A percentile compares a stretch with the other conserved stretches of the same genome.
phyloP scores from a whole-genome alignment of 345 rosid species.

The Heritiera fomes region DNA sequence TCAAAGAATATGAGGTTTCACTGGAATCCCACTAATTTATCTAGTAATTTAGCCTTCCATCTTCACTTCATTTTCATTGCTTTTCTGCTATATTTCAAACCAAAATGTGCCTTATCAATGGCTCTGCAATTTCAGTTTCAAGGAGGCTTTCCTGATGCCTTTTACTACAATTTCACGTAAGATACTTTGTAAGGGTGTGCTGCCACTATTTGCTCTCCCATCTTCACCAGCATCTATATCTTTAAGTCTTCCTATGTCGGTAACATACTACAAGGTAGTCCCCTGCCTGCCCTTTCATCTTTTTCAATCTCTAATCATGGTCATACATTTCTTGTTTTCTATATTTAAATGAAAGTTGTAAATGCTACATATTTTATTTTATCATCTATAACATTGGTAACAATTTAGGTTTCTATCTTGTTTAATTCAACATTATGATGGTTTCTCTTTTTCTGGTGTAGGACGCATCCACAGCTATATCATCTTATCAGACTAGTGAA shows the following conservation, averaged over 20 bases:
- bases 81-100: constrained; percentile 6
- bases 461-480: constrained; percentile 43
- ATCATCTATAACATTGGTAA: neutral
- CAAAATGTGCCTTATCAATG: constrained; percentile 12
- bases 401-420: constrained; percentile 18
- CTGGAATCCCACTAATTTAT: neutral
- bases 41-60: neutral
- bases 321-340: constrained; percentile 17
- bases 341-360: neutral
- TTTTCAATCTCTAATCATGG: neutral
- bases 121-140: constrained; percentile 53
- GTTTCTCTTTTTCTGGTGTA: constrained; percentile 24
- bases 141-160: constrained; percentile 82
- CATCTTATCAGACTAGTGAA: constrained; percentile 34
- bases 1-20: neutral
- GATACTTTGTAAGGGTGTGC: constrained; percentile 15
- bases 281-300: neutral
- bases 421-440: neutral
- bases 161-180: constrained; percentile 65
- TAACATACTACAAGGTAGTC: constrained; percentile 74
- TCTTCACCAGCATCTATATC: constrained; percentile 44
- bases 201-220: constrained; percentile 54
- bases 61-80: neutral
- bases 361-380: neutral
- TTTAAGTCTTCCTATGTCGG: constrained; percentile 57